phyloP scores from a whole-genome alignment of 306 rosid species.

The Pachyrhizus erosus region DNA sequence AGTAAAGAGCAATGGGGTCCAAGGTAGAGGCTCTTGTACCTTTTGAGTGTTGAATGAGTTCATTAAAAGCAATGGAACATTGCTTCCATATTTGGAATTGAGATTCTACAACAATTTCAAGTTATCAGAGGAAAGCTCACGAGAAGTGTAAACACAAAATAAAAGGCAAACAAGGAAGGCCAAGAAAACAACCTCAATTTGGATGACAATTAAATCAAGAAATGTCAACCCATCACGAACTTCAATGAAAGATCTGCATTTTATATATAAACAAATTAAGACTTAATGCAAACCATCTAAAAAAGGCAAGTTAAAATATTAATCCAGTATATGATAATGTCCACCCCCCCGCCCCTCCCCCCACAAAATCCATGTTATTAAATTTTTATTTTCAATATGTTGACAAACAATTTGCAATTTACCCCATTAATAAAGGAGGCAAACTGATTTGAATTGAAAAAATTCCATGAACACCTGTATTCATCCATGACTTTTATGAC shows the following conservation, averaged over 20 bases:
- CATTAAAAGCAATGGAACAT: constrained; percentile 92
- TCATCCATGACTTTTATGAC: constrained; percentile 26
- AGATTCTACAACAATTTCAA: constrained; percentile 62
- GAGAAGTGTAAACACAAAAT: background rate
- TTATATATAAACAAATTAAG: constrained; percentile 13
- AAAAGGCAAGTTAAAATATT: background rate
- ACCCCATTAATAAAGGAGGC: background rate
- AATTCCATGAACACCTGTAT: constrained; percentile 16
- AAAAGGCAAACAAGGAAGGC: constrained; percentile 28
- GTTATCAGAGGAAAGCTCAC: constrained; percentile 40
- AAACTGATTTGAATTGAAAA: background rate
- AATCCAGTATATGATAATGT: constrained; percentile 1
- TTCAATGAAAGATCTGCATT: constrained; percentile 94
- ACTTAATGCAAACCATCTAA: background rate
- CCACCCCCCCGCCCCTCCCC: background rate
- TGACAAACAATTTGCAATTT: background rate
- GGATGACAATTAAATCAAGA: constrained; percentile 93
- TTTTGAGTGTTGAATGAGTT: constrained; percentile 90
- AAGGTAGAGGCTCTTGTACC: constrained; percentile 49
- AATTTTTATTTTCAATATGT: background rate
- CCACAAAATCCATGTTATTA: background rate
- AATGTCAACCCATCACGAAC: constrained; percentile 93
- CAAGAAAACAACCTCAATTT: constrained; percentile 73
- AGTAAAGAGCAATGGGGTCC: background rate
- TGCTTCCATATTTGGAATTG: constrained; percentile 83